Base-by-base conservation (phyloP, 495 filamentous ascomycete genomes). In the Xylaria acuta region DNA sequence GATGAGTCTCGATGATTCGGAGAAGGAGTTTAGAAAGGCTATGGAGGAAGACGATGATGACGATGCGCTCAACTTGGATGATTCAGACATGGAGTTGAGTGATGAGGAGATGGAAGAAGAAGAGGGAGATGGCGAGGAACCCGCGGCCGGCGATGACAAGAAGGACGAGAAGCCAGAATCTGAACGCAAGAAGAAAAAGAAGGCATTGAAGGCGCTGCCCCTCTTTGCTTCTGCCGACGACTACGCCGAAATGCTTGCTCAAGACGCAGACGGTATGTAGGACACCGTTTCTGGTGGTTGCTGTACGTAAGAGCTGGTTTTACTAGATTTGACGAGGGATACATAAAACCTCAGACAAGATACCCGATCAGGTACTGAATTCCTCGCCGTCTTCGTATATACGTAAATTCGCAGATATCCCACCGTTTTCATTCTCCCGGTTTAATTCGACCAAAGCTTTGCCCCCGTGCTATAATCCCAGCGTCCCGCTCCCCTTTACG, bases 191-290 rank as follows among this genome's bases (percentile, higher is more conserved):
- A 85, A 87, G 72, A 94, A 92, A 84, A 89, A 85, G 76, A 91
- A 91, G 87, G 94, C 94, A 87, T 83, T 98, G 77, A 97, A 93
- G 86, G 87, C 88, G 74, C 84, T 99, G 73, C 96, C 96, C 4
- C 97, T 89, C 0, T 99, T 98, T 84, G 96, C 97, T 27, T 94
- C 92, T 40, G 91, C 86, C 25, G 96, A 98, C 27, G 97, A 99
- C 76, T 98, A 98, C 82, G 95, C 94, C 32, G 91, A 91, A 73
- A 87, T 98, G 85, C 78, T 99, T 75, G 92, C 86, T 16, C 89
- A 85, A 65, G 93, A 94, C 71, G 92, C 92, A 58, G 91, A 91
- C 47, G 89, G 87, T 45, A 67, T 82, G 73, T 76, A 79, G 30
- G 72, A 74, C 20, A 47, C 11, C 3, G 25, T n/a, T 43, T 43